A percentile compares a stretch with the other conserved stretches of the same genome.
These are phyloP conservation scores for Rhododendron henanense DNA, from an alignment of 148 eudicot species.

Conservation along the genomic window DNA sequence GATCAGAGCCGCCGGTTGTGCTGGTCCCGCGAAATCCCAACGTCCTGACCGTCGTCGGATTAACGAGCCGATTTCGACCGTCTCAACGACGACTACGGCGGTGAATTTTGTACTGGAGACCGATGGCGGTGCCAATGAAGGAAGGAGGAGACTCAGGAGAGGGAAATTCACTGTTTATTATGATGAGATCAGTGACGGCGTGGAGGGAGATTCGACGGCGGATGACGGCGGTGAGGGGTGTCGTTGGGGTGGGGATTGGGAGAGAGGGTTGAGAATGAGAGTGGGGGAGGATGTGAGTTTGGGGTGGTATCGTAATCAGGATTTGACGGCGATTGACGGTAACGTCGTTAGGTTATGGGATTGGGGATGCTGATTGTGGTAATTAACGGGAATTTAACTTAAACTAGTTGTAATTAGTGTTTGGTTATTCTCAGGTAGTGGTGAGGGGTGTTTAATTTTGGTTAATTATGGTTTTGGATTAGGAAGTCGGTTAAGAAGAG, in stretches of 20 bases:
- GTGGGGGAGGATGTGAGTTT: constrained; percentile 7
- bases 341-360: constrained; percentile 57
- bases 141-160: constrained; percentile 12
- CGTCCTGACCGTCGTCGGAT: background rate
- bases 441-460: no score
- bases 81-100: background rate
- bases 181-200: constrained; percentile 5
- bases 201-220: background rate
- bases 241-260: constrained; percentile 14
- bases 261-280: constrained; percentile 31
- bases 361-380: no score
- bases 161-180: constrained; percentile 31
- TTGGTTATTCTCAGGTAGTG: no score
- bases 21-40: background rate
- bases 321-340: constrained; percentile 43
- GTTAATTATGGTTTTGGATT: no score
- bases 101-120: background rate
- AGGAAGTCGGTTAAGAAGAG: no score
- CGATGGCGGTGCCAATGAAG: background rate
- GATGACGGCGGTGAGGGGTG: background rate
- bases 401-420: background rate
- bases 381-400: background rate
- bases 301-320: constrained; percentile 59
- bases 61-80: background rate
- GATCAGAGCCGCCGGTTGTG: constrained; percentile 11